Conservation (phyloP, 2,329 filamentous ascomycete species). For the Claviceps purpurea region DNA sequence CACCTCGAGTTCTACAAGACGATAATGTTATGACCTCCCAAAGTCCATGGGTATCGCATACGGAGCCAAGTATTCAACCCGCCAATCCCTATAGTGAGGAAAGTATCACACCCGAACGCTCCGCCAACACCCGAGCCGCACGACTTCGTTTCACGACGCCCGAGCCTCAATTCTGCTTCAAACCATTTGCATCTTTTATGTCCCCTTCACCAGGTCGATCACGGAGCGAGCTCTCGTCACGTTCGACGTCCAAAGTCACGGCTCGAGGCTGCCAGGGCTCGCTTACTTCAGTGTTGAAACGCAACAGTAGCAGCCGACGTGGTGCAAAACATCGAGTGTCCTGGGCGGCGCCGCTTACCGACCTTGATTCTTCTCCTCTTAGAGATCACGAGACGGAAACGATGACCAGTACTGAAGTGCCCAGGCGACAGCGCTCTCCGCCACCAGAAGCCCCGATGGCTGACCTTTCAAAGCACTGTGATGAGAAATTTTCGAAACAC, state of each 20-base stretch:
- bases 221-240: not conserved
- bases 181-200: slow-evolving; percentile 39
- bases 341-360: slow-evolving; percentile 3
- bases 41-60: slow-evolving; percentile 11
- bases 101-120: not conserved
- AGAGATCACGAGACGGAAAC: not conserved
- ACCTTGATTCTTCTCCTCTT: not conserved
- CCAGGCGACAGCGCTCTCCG: slow-evolving; percentile 25
- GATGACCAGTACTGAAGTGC: not conserved
- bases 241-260: not conserved
- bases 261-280: not conserved
- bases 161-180: slow-evolving; percentile 34
- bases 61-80: not conserved
- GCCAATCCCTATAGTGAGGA: not conserved
- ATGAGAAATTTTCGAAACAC: slow-evolving; percentile 31
- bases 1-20: not conserved
- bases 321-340: not conserved
- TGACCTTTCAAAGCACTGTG: slow-evolving; percentile 18
- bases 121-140: not conserved
- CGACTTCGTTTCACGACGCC: slow-evolving; percentile 23
- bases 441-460: slow-evolving; percentile 25
- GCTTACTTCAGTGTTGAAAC: slow-evolving; percentile 21
- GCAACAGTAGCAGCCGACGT: slow-evolving; percentile 9
- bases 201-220: slow-evolving; percentile 32
- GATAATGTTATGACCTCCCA: slow-evolving; percentile 5